Evolutionary conservation across 169 alveolate species (phyloP).

Genomic region (Plasmodium gaboni): DNA sequence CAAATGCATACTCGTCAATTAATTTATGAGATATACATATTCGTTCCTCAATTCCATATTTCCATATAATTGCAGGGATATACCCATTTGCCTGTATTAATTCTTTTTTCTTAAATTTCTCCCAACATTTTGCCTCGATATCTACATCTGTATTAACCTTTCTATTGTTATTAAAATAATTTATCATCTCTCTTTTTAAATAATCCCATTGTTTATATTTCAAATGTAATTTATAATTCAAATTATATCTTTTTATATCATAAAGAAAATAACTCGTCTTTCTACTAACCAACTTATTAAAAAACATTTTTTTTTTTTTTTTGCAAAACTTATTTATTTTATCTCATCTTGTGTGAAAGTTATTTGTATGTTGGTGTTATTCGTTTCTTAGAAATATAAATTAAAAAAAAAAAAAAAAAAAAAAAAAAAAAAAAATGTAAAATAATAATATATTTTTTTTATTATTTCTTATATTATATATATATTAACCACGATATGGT

Average conservation of each 20-base stretch:
- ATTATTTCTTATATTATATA: too few relatives aligned
- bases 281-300: constrained; percentile 15
- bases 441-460: too few relatives aligned
- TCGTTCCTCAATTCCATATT: constrained; percentile 79
- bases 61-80: constrained; percentile 84
- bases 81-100: constrained; percentile 74
- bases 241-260: constrained; percentile 33
- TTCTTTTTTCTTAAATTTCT: constrained; percentile 67
- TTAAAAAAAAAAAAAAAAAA: too few relatives aligned
- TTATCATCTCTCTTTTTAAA: constrained; percentile 53
- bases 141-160: constrained; percentile 58
- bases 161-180: constrained; percentile 36
- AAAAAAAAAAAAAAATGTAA: too few relatives aligned
- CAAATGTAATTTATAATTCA: constrained; percentile 54
- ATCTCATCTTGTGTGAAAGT: background rate
- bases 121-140: constrained; percentile 66
- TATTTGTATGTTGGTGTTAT: background rate
- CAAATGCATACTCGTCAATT: constrained; percentile 87
- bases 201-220: constrained; percentile 66
- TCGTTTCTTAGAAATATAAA: too few relatives aligned
- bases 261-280: constrained; percentile 21
- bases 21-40: constrained; percentile 77
- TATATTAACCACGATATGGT: too few relatives aligned
- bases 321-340: background rate
- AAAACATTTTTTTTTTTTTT: constrained; percentile 18